Evolutionary conservation across 306 rosid genomes (phyloP).

Genomic region (Delonix regia): DNA sequence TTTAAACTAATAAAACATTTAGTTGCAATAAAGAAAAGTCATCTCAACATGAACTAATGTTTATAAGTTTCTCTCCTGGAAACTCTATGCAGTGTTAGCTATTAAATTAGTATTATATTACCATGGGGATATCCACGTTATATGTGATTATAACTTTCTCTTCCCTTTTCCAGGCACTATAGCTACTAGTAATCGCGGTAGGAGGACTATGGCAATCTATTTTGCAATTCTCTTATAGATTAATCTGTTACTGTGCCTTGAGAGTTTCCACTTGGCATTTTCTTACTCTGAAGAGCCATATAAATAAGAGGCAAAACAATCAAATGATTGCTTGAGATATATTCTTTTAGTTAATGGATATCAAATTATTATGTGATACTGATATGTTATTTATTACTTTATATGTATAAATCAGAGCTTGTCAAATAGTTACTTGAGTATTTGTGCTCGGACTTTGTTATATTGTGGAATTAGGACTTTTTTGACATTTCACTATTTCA

Average conservation of each 20-base stretch:
- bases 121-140: no score
- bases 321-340: neutral
- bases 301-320: neutral
- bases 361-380: neutral
- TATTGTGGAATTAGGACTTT: neutral
- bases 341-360: neutral
- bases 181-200: neutral
- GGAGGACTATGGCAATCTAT: no score
- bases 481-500: neutral
- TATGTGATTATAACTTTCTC: neutral
- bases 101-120: no score
- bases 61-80: no score
- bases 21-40: no score
- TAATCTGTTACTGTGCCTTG: neutral
- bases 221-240: neutral
- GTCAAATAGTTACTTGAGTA: neutral
- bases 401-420: no score
- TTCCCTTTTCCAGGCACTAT: neutral
- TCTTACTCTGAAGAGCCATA: neutral
- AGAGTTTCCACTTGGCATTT: neutral
- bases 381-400: neutral
- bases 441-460: neutral
- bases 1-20: no score
- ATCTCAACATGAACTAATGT: no score
- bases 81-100: no score